Conservation (phyloP, 1,284 basidiomycete species). For the Ceratobasidium sp. region DNA sequence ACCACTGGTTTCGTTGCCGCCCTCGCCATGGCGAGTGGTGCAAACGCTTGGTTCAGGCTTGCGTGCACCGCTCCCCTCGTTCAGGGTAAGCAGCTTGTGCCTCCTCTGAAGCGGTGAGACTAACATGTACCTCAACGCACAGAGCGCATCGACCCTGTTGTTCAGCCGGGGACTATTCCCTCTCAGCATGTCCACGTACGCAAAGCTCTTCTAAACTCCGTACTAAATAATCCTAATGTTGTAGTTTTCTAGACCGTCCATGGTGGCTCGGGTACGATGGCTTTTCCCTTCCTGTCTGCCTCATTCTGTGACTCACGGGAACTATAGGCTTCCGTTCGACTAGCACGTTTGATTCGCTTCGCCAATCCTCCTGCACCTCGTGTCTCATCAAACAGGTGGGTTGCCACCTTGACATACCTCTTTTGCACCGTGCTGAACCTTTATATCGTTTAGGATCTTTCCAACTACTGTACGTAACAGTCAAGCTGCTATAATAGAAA, state of each 20-base stretch:
- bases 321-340: slow-evolving; percentile 57
- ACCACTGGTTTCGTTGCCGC: slow-evolving; percentile 45
- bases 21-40: slow-evolving; percentile 50
- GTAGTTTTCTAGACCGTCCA: slow-evolving; percentile 11
- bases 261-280: too few species aligned
- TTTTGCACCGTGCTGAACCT: too few species aligned
- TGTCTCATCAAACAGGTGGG: slow-evolving; percentile 51
- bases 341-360: slow-evolving; percentile 58
- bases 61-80: slow-evolving; percentile 61
- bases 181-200: slow-evolving; percentile 61
- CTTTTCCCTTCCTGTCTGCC: not conserved
- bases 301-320: not conserved
- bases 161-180: slow-evolving; percentile 59
- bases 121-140: not conserved
- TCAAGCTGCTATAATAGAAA: too few species aligned
- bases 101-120: not conserved
- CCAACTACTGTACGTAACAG: slow-evolving; percentile 54
- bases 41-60: slow-evolving; percentile 62
- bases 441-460: slow-evolving; percentile 56
- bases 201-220: slow-evolving; percentile 47
- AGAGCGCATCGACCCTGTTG: slow-evolving; percentile 64
- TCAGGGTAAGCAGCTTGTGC: slow-evolving; percentile 36
- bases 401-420: not conserved
- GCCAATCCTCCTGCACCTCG: slow-evolving; percentile 59
- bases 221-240: slow-evolving; percentile 1